Evolutionary conservation across 2,329 filamentous ascomycete genomes (phyloP), one percentile per base, ranked within the genome.

Genomic region (Scedosporium boydii): DNA sequence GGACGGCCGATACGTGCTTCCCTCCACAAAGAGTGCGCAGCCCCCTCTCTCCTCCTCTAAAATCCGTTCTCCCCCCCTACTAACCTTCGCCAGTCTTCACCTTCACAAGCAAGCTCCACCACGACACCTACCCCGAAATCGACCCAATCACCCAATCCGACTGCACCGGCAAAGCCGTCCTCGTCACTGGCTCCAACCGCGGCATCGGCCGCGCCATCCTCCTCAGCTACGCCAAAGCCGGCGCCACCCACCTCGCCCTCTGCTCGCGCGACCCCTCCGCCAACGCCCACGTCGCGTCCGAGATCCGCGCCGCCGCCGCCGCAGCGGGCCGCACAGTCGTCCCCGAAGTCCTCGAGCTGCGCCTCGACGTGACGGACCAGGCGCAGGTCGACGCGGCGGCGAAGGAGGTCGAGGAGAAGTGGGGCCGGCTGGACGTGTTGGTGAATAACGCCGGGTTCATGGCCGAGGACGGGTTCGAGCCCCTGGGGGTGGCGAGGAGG

Each of bases 161-260:
- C 64, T 75, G 80, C 34, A 60, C 68, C 5, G 72, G 72, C 7
- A 74, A 74, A 61, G 69, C 70, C 10, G 70, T 78, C 58, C 75
- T 87, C 63, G 78, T 87, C 59, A 83, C 78, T 0, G 84, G 83
- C 7, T 82, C 79, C 0, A 81, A 79, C 2, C 79, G 78, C 46
- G 82, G 83, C 3, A 78, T 85, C 42, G 83, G 85, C 6, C 74
- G 74, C 3, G 76, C 78, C 12, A 82, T 78, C 4, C 82, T 82
- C 1, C 68, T 82, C n/a, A 78, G 81, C 9, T 87, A 79, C 66
- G 84, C 83, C 23, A 73, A 73, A 66, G 82, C 83, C 3, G 80
- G 80, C 4, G 80, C 78, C 38, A 75, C 78, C 0, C 69, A 72
- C 42, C 82, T 88, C 62, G 79, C 78, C 18, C 72, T 87, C 23